Conservation (phyloP, 2,329 filamentous ascomycete genomes). For the Epichloe elymi region DNA sequence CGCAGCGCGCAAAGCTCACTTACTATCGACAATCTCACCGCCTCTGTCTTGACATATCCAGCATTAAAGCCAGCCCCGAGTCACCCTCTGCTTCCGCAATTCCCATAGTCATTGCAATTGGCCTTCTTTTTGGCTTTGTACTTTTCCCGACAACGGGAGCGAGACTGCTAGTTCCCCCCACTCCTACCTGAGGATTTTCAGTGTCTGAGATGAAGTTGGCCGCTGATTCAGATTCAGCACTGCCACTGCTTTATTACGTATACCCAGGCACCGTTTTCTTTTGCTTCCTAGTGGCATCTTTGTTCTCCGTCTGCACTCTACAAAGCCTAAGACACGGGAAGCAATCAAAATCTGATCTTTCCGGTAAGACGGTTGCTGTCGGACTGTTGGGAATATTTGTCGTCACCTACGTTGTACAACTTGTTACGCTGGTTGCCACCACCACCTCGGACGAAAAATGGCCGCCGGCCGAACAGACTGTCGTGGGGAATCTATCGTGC, state of each 20-base stretch:
- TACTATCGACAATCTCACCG: background rate
- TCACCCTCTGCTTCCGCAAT: background rate
- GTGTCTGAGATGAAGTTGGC: constrained; percentile 1
- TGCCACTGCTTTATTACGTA: constrained; percentile 40
- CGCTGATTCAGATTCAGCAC: constrained; percentile 11
- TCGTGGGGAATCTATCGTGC: constrained; percentile 47
- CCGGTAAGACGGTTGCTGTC: constrained; percentile 15
- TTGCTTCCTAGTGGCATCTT: constrained; percentile 41
- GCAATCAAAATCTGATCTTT: constrained; percentile 6
- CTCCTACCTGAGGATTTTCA: background rate
- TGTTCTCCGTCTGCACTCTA: constrained; percentile 39
- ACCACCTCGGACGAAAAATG: constrained; percentile 23
- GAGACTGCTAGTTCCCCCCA: no score
- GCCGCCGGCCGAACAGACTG: constrained; percentile 32
- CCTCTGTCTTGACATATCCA: background rate
- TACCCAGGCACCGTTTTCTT: constrained; percentile 43
- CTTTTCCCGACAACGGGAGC: background rate
- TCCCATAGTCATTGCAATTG: background rate
- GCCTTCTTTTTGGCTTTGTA: background rate
- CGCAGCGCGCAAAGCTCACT: background rate
- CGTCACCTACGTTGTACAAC: constrained; percentile 34
- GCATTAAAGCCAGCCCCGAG: background rate
- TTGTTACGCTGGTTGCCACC: constrained; percentile 25
- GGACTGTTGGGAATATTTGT: constrained; percentile 32
- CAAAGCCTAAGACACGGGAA: constrained; percentile 26